A percentile compares a stretch with the other conserved stretches of the same genome.
These are phyloP conservation scores for Ceriops tagal DNA, from an alignment of 345 rosid genomes.

Conservation along the genomic window DNA sequence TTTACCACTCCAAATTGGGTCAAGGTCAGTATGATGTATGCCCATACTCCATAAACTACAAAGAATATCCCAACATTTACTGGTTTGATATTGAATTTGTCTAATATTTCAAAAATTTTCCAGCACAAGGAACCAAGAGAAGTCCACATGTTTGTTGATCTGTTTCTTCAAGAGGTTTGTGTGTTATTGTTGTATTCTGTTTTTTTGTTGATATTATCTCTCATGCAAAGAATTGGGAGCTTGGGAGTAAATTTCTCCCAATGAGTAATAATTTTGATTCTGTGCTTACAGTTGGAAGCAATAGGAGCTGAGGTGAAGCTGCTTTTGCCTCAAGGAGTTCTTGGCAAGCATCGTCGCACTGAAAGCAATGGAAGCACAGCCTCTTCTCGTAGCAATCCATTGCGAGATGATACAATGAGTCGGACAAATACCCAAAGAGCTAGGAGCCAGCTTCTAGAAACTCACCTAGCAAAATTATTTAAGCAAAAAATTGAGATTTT, in stretches of 20 bases:
- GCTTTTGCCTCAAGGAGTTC: slow-evolving; percentile 70
- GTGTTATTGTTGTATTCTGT: neutral
- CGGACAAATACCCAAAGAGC: slow-evolving; percentile 75
- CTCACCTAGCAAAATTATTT: slow-evolving; percentile 96
- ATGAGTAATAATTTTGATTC: slow-evolving; percentile 5
- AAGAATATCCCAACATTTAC: slow-evolving; percentile 5
- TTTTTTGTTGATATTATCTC: neutral
- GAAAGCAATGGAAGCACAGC: slow-evolving; percentile 93
- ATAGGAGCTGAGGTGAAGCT: slow-evolving; percentile 73
- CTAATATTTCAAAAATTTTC: slow-evolving; percentile 23
- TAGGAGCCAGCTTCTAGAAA: slow-evolving; percentile 94
- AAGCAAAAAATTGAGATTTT: slow-evolving; percentile 97
- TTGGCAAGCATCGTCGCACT: slow-evolving; percentile 73
- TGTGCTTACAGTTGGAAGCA: slow-evolving; percentile 57
- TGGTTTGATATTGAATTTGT: slow-evolving; percentile 14
- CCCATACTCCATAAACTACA: slow-evolving; percentile 11
- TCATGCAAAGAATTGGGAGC: neutral
- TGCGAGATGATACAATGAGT: slow-evolving; percentile 67
- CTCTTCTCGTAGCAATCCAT: slow-evolving; percentile 81
- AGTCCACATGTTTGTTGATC: slow-evolving; percentile 96
- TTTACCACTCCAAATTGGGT: slow-evolving; percentile 96
- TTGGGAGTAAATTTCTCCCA: neutral
- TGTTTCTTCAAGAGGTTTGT: slow-evolving; percentile 88
- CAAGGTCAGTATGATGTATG: slow-evolving; percentile 52
- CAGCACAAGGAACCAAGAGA: slow-evolving; percentile 99